Base-by-base conservation (phyloP, 2,329 filamentous ascomycete genomes). In the Esteya vermicola region DNA sequence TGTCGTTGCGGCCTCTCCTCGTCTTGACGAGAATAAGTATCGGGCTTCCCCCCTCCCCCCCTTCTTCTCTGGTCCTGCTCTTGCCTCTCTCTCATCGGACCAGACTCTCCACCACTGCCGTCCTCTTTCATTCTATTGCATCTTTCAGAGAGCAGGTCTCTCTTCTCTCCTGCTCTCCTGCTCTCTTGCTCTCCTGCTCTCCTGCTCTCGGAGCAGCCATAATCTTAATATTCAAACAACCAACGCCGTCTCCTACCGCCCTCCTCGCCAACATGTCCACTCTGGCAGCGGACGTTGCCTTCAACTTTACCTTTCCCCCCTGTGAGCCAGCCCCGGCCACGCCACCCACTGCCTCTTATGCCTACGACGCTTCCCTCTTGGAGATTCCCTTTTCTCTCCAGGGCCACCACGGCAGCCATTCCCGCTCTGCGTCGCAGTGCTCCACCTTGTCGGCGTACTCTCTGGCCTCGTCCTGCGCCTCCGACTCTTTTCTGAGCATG, bases 371-470 rank as follows among this genome's bases (percentile, higher is more conserved):
- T 33, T 65, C 70, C 41, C 59, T 77, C 43, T 61, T 75, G 47
- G 68, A 74, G 48, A 64, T 74, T 45, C 62, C 71, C 20, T 73
- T 32, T 18, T 31, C 19, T 19, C 14, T 12, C 9, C 16, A n/a
- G 18, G 31, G 21, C 16, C 16, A 16, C 20, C 21, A 40, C 10
- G 33, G 33, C 13, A 33, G 31, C 48, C 76, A 83, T 56, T 67
- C 64, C 56, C 75, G 76, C 54, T 74, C 73, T 52, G 67, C 70
- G 43, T 83, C 79, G 48, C 73, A 76, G 51, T 69, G 71, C 38
- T 82, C 81, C 46, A 62, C 75, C 28, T 45, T 45, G 30, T 47
- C 41, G 21, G 45, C 39, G 52, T 81, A 78, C 64, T 81, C 78
- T 39, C 68, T 72, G 52, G 70, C 81, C 56, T 84, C 80, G 33